Conservation (phyloP, 805 yeast species). For the Spathaspora passalidarum region DNA sequence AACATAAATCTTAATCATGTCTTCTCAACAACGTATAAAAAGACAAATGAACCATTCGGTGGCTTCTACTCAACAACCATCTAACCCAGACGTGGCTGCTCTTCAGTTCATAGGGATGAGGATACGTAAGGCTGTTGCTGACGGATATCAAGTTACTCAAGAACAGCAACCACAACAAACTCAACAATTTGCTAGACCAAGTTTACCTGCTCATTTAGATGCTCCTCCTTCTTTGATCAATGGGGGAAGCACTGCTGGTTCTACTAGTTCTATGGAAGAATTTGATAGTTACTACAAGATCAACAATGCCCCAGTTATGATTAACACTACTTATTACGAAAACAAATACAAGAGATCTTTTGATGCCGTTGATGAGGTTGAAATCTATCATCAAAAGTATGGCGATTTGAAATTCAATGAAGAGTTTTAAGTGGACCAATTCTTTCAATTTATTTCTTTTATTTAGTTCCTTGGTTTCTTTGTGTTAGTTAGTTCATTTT, state of each 20-base stretch:
- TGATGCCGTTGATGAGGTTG: slow-evolving; percentile 17
- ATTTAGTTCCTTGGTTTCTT: not conserved
- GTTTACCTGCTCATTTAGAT: slow-evolving; percentile 39
- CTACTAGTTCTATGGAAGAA: slow-evolving; percentile 39
- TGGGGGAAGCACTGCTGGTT: slow-evolving; percentile 39
- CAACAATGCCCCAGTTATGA: slow-evolving; percentile 9
- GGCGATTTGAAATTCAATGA: slow-evolving; percentile 48
- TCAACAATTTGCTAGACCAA: slow-evolving; percentile 15
- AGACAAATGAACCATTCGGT: slow-evolving; percentile 31
- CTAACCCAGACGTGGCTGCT: slow-evolving; percentile 29
- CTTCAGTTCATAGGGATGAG: slow-evolving; percentile 67
- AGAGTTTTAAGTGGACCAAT: slow-evolving; percentile 34
- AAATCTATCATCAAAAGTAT: slow-evolving; percentile 26
- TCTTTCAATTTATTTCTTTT: not conserved
- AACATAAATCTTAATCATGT: not conserved
- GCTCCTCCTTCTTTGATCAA: slow-evolving; percentile 46
- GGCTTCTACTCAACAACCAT: slow-evolving; percentile 1
- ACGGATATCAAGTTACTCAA: slow-evolving; percentile 47
- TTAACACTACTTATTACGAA: slow-evolving; percentile 2
- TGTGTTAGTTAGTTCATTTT: not conserved
- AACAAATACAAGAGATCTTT: slow-evolving; percentile 22
- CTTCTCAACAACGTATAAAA: slow-evolving; percentile 13
- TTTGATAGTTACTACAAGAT: slow-evolving; percentile 31
- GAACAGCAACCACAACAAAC: not conserved
- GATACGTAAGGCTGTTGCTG: slow-evolving; percentile 62